A percentile compares a stretch with the other conserved stretches of the same genome.
phyloP scores from a whole-genome alignment of 352 stramenopile species.

The Phytophthora syringae region DNA sequence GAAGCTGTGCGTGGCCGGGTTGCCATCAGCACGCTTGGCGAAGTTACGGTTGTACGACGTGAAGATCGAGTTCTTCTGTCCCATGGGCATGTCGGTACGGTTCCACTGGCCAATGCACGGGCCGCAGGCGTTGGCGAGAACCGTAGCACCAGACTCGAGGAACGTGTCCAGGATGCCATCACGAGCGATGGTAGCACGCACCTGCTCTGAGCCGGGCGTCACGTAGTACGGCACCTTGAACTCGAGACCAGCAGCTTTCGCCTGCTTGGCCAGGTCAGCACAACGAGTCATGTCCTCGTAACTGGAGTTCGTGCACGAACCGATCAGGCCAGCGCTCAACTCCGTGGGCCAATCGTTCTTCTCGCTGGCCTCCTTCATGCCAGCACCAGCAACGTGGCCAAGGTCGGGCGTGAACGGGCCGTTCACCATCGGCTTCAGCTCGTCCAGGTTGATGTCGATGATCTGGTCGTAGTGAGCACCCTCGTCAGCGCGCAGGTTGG shows the following conservation, averaged over 20 bases:
- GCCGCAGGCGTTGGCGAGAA: constrained; percentile 93
- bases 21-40: constrained; percentile 94
- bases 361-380: constrained; percentile 73
- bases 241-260: constrained; percentile 82
- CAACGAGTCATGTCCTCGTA: constrained; percentile 95
- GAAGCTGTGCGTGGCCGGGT: constrained; percentile 93
- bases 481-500: constrained; percentile 90
- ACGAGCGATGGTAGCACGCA: constrained; percentile 91
- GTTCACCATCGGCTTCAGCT: constrained; percentile 92
- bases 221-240: constrained; percentile 95
- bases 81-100: constrained; percentile 85
- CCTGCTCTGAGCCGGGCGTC: constrained; percentile 93
- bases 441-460: constrained; percentile 93
- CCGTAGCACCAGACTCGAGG: constrained; percentile 85
- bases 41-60: constrained; percentile 97
- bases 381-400: constrained; percentile 77
- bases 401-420: constrained; percentile 94
- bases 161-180: constrained; percentile 93
- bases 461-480: constrained; percentile 94
- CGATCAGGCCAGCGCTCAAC: constrained; percentile 92
- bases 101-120: constrained; percentile 97
- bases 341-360: constrained; percentile 92
- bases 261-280: constrained; percentile 90
- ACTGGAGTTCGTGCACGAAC: constrained; percentile 95
- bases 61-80: constrained; percentile 94